These are phyloP conservation scores for Sporobolomyces roseus DNA, from an alignment of 768 basidiomycete genomes.

Conservation along the genomic window DNA sequence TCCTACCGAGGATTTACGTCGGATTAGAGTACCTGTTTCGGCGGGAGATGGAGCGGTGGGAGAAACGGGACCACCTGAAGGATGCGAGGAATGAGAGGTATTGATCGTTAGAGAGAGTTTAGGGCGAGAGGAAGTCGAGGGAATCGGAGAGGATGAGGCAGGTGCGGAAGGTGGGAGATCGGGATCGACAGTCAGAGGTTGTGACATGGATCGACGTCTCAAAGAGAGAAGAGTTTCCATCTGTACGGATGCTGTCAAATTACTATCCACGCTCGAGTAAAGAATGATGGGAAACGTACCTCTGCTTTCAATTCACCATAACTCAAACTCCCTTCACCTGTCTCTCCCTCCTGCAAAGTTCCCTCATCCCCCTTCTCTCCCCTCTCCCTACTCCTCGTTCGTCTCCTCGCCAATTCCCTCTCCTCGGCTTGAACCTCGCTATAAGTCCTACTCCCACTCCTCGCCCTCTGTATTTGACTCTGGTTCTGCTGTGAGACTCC, in stretches of 20 bases:
- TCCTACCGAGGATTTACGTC: slow-evolving; percentile 14
- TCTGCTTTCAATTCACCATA: slow-evolving; percentile 25
- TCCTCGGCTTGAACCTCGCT: slow-evolving; percentile 27
- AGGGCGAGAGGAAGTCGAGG: slow-evolving; percentile 6
- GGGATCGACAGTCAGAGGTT: slow-evolving; percentile 42
- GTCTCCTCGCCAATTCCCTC: slow-evolving; percentile 7
- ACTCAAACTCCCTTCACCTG: slow-evolving; percentile 9
- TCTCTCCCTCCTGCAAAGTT: too few relatives aligned
- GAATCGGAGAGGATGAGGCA: slow-evolving; percentile 45
- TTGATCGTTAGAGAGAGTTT: slow-evolving; percentile 24
- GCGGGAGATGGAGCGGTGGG: slow-evolving; percentile 40
- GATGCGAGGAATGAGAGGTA: neutral
- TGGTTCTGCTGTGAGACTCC: too few relatives aligned
- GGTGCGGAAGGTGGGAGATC: slow-evolving; percentile 44
- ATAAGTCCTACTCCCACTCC: slow-evolving; percentile 27
- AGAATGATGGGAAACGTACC: slow-evolving; percentile 1
- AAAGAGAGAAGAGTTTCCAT: slow-evolving; percentile 41
- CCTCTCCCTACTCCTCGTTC: slow-evolving; percentile 4
- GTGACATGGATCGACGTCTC: slow-evolving; percentile 41
- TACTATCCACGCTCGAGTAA: too few relatives aligned
- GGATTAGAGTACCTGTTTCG: slow-evolving; percentile 41
- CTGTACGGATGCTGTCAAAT: neutral
- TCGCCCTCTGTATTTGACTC: neutral
- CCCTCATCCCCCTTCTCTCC: neutral
- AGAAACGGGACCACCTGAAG: slow-evolving; percentile 34